Evolutionary conservation across 2,329 filamentous ascomycete genomes (phyloP).

Genomic region (Cladosporium oxysporum): DNA sequence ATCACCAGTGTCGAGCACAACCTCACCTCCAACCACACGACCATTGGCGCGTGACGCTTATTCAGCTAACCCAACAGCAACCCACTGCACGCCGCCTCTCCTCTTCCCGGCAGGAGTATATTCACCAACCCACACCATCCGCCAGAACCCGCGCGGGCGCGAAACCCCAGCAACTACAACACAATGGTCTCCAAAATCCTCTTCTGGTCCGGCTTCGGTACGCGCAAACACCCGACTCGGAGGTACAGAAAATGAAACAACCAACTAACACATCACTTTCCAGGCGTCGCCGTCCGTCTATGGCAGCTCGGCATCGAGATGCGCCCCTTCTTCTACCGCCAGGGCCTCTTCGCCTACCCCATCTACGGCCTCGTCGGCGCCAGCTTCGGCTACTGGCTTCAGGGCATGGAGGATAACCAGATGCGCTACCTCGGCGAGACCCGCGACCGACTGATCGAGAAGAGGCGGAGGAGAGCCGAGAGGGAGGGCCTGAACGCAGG

Average conservation of each 20-base stretch:
- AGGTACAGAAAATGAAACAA: neutral
- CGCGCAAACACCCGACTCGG: conserved; percentile 18
- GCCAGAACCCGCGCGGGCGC: conserved; percentile 18
- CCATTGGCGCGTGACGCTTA: conserved; percentile 20
- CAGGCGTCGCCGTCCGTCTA: conserved; percentile 86
- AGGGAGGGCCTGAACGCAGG: conserved; percentile 52
- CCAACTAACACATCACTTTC: conserved; percentile 25
- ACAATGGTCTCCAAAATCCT: conserved; percentile 62
- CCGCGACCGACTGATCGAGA: conserved; percentile 80
- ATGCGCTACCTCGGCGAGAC: conserved; percentile 73
- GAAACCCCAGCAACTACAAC: conserved; percentile 14
- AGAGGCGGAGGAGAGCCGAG: conserved; percentile 76
- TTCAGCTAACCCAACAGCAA: conserved; percentile 11
- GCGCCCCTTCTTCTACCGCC: conserved; percentile 86
- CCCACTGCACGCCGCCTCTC: neutral
- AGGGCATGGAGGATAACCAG: conserved; percentile 84
- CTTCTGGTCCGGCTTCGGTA: conserved; percentile 93
- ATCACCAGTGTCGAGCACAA: neutral
- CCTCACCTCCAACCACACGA: conserved; percentile 19
- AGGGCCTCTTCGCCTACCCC: conserved; percentile 88
- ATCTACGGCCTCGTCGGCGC: conserved; percentile 82
- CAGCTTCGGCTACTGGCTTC: conserved; percentile 95
- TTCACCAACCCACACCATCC: neutral
- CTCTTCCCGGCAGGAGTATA: neutral
- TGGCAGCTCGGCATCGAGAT: conserved; percentile 99